Evolutionary conservation across 495 filamentous ascomycete species (phyloP).

Genomic region (Aspergillus carlsbadensis): DNA sequence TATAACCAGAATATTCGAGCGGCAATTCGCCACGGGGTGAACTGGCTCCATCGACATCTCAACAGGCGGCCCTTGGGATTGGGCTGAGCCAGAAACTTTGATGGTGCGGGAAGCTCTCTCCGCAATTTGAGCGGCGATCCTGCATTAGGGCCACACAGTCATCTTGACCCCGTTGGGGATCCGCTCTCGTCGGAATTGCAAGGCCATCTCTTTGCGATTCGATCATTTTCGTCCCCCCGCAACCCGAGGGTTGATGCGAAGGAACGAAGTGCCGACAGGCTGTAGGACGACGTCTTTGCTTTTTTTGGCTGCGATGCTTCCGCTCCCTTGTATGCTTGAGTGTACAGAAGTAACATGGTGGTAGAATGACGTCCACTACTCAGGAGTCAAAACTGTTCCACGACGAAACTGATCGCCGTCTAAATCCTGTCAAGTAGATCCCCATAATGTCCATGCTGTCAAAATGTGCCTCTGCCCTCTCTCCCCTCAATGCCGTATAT

Average conservation of each 20-base stretch:
- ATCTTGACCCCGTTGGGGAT: constrained; percentile 1
- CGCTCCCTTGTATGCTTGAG: neutral
- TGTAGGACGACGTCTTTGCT: too few species aligned
- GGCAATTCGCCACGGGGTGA: constrained; percentile 1
- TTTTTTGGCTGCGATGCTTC: neutral
- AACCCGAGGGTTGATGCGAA: constrained; percentile 7
- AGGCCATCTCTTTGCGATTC: neutral
- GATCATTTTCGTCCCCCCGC: constrained; percentile 1
- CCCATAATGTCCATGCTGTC: neutral
- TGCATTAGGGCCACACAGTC: constrained; percentile 13
- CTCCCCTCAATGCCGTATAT: neutral
- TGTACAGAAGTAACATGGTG: constrained; percentile 17
- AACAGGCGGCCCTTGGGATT: neutral
- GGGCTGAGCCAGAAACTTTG: constrained; percentile 2
- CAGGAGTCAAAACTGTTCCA: constrained; percentile 4
- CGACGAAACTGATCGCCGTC: constrained; percentile 5
- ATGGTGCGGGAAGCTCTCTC: constrained; percentile 24
- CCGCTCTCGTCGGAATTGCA: neutral
- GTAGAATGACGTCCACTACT: constrained; percentile 24
- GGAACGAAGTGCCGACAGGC: neutral
- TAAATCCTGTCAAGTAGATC: neutral
- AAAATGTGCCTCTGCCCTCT: neutral
- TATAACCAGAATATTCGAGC: neutral
- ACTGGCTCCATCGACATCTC: neutral
- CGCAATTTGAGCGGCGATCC: constrained; percentile 25